Percentiles rank a stretch among this genome's conserved stretches.
phyloP scores from a whole-genome alignment of 257 asterid genomes.

The Penstemon davidsonii region DNA sequence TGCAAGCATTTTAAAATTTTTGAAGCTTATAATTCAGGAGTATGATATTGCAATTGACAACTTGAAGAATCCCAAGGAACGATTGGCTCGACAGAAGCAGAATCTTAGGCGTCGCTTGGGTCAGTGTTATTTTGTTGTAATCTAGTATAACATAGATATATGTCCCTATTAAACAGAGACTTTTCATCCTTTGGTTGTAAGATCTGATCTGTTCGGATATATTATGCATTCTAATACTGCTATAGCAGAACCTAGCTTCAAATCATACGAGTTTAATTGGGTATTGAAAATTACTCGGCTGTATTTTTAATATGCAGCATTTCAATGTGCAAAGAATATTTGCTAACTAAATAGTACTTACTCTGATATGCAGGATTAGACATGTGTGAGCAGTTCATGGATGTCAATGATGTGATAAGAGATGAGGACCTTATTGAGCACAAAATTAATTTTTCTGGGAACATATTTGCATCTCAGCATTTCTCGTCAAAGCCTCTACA shows the following conservation, averaged over 20 bases:
- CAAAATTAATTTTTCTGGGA: conserved; percentile 57
- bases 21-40: conserved; percentile 58
- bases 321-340: conserved; percentile 2
- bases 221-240: background rate
- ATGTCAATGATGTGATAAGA: conserved; percentile 90
- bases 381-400: conserved; percentile 96
- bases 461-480: conserved; percentile 67
- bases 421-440: conserved; percentile 90
- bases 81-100: conserved; percentile 91
- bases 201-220: conserved; percentile 11
- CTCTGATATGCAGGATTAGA: conserved; percentile 70
- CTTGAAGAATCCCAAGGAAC: conserved; percentile 81
- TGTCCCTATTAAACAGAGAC: conserved; percentile 11
- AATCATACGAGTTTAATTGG: background rate
- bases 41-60: conserved; percentile 80
- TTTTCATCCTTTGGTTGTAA: conserved; percentile 20
- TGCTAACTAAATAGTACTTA: conserved; percentile 26
- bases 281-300: background rate
- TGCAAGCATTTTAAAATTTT: conserved; percentile 23
- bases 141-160: background rate
- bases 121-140: conserved; percentile 41
- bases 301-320: background rate
- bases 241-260: conserved; percentile 6
- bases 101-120: conserved; percentile 91
- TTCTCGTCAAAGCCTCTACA: conserved; percentile 57